phyloP scores from a whole-genome alignment of 352 stramenopile genomes.

The Phytophthora chlamydospora region DNA sequence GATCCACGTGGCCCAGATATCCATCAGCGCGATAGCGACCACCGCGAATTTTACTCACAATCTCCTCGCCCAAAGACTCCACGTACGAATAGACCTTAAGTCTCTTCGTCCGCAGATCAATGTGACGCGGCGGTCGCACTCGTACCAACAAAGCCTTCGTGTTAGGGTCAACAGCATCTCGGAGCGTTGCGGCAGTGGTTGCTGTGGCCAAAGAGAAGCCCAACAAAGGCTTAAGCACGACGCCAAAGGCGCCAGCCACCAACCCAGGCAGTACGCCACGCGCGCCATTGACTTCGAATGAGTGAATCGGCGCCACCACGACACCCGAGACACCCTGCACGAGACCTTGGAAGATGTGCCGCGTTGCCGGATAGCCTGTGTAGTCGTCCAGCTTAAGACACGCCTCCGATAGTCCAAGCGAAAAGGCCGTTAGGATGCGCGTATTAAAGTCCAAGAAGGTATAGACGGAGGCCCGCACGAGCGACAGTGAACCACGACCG shows the following conservation, averaged over 20 bases:
- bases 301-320: slow-evolving; percentile 84
- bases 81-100: slow-evolving; percentile 90
- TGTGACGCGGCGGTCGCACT: slow-evolving; percentile 77
- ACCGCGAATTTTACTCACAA: slow-evolving; percentile 80
- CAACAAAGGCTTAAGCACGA: slow-evolving; percentile 83
- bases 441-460: slow-evolving; percentile 89
- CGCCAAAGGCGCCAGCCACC: slow-evolving; percentile 77
- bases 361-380: slow-evolving; percentile 83
- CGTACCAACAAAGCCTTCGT: slow-evolving; percentile 83
- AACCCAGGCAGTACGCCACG: slow-evolving; percentile 80
- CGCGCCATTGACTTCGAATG: slow-evolving; percentile 79
- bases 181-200: slow-evolving; percentile 73
- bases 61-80: slow-evolving; percentile 87
- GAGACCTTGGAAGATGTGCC: slow-evolving; percentile 89
- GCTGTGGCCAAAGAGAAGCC: slow-evolving; percentile 78
- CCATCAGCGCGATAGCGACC: slow-evolving; percentile 79
- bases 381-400: slow-evolving; percentile 90
- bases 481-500: slow-evolving; percentile 79
- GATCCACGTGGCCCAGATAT: slow-evolving; percentile 83
- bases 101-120: slow-evolving; percentile 77
- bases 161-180: slow-evolving; percentile 81
- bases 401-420: slow-evolving; percentile 82
- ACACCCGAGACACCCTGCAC: slow-evolving; percentile 86
- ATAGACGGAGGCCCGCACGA: slow-evolving; percentile 85
- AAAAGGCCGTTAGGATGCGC: slow-evolving; percentile 83